Evolutionary conservation across 169 alveolate genomes (phyloP).

Genomic region (Cyclospora cayetanensis): DNA sequence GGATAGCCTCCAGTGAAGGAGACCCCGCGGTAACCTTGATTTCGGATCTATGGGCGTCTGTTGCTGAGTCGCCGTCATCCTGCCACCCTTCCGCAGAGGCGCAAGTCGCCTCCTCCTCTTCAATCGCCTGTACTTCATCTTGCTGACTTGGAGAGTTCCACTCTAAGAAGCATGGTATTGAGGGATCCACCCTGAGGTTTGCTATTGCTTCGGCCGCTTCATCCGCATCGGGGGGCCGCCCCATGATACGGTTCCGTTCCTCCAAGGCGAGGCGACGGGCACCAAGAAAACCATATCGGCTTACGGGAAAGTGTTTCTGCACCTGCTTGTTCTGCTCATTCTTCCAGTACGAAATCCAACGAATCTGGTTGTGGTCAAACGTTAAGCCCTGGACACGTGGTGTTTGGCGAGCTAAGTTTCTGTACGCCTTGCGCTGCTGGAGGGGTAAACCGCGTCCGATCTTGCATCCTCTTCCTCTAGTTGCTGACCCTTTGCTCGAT

Average conservation of each 20-base stretch:
- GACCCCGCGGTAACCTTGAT: background rate
- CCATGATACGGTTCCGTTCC: constrained; percentile 30
- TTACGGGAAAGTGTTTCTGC: constrained; percentile 80
- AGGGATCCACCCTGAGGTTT: background rate
- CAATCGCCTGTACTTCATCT: background rate
- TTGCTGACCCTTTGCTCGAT: too few species aligned
- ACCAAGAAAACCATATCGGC: constrained; percentile 74
- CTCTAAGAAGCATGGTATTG: background rate
- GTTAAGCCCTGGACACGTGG: constrained; percentile 77
- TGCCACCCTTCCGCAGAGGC: background rate
- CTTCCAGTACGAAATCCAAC: constrained; percentile 82
- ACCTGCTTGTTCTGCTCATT: constrained; percentile 77
- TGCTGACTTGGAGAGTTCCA: background rate
- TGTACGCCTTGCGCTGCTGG: constrained; percentile 75
- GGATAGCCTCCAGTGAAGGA: background rate
- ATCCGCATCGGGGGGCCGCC: constrained; percentile 29
- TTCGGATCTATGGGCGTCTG: background rate
- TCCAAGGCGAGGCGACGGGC: constrained; percentile 79
- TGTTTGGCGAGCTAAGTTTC: constrained; percentile 75
- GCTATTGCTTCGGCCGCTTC: constrained; percentile 47
- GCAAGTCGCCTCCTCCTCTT: background rate
- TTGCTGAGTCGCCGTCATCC: background rate
- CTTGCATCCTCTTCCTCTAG: too few species aligned
- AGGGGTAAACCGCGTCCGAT: constrained; percentile 76
- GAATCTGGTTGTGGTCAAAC: constrained; percentile 79